phyloP scores from a whole-genome alignment of 495 filamentous ascomycete species.

The Terfezia boudieri region DNA sequence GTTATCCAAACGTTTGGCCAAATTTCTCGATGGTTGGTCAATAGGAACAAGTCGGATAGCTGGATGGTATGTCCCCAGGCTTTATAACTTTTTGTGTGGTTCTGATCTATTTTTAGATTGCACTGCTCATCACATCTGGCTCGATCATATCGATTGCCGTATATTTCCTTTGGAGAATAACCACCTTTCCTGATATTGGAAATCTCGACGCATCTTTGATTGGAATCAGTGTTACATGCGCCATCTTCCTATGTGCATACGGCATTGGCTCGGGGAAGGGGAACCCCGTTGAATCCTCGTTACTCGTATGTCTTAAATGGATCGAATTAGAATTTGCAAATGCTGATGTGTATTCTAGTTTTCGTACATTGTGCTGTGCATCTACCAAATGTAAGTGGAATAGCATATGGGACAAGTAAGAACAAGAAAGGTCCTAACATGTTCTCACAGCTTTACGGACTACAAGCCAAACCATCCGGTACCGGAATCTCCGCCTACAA shows the following conservation, averaged over 20 bases:
- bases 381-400: constrained; percentile 54
- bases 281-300: constrained; percentile 84
- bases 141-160: constrained; percentile 80
- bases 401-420: background rate
- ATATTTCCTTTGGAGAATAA: constrained; percentile 91
- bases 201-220: constrained; percentile 90
- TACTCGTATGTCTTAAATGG: constrained; percentile 27
- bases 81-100: constrained; percentile 1
- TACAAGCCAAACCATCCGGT: constrained; percentile 49
- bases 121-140: constrained; percentile 63
- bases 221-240: constrained; percentile 73
- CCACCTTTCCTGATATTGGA: constrained; percentile 74
- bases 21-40: constrained; percentile 89
- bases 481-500: constrained; percentile 26
- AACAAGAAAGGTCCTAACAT: background rate
- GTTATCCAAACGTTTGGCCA: constrained; percentile 90
- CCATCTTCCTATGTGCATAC: constrained; percentile 76
- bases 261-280: constrained; percentile 86
- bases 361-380: constrained; percentile 86
- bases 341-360: constrained; percentile 26
- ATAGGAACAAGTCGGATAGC: constrained; percentile 64
- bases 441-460: constrained; percentile 47
- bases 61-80: constrained; percentile 58
- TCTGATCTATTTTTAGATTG: constrained; percentile 35
- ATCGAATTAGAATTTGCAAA: background rate